phyloP scores from a whole-genome alignment of 148 eudicot genomes.

The Bassia scoparia region DNA sequence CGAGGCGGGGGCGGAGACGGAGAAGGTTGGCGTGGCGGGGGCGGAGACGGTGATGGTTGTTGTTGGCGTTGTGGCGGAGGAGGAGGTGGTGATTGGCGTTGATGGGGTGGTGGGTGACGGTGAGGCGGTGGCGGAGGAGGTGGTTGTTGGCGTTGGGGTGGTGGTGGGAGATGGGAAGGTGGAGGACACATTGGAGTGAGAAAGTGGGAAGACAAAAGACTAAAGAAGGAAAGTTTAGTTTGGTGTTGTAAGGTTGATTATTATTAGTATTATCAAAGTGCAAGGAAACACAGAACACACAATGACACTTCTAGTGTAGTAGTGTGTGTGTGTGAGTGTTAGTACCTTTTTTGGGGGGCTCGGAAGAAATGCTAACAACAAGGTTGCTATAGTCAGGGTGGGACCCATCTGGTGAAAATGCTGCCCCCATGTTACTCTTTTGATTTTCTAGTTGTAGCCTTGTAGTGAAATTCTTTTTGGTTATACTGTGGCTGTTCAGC shows the following conservation, averaged over 20 bases:
- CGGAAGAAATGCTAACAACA: conserved; percentile 13
- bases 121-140: background rate
- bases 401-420: conserved; percentile 13
- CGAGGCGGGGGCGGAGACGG: background rate
- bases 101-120: conserved; percentile 10
- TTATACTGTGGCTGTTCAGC: no score
- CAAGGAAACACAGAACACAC: no score
- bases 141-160: conserved; percentile 10
- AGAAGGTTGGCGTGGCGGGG: background rate
- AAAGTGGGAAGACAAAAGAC: background rate
- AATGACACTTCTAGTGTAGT: no score
- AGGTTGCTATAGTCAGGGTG: conserved; percentile 12
- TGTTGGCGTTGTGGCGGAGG: no score
- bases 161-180: background rate
- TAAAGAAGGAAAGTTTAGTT: background rate
- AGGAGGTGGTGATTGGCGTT: conserved; percentile 15
- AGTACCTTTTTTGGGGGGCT: background rate
- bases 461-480: no score
- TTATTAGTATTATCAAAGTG: no score
- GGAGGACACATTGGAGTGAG: conserved; percentile 8
- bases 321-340: no score
- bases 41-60: background rate
- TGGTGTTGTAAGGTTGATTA: background rate
- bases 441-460: background rate
- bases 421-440: background rate